Base-by-base conservation (phyloP, 2,329 filamentous ascomycete species). In the Lachnellula arida region DNA sequence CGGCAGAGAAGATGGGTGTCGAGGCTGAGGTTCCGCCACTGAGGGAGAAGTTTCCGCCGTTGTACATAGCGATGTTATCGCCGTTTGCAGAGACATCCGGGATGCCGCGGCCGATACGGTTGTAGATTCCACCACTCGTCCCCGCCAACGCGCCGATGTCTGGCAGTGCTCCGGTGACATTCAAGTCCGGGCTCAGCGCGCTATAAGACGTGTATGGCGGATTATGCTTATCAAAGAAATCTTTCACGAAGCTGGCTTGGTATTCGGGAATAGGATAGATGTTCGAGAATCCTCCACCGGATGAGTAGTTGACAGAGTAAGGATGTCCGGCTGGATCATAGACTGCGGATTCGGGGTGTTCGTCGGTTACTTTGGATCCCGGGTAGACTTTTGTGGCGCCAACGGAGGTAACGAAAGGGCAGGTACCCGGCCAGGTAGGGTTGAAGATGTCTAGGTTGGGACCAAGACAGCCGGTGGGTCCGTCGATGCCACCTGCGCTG, bases 361-460 rank as follows among this genome's bases (percentile, higher is more conserved):
- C 49, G 2, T 74, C 66, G 55, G 54, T 46, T 74, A 74, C 58
- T 73, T 71, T 66, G 71, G 72, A 46, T 46, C 11, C 71, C 51
- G 25, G 67, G 15, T 60, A 60, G 8, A 64, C 57, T 55, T 62
- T 63, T 12, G 65, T 67, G 9, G 59, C 73, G 7, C 75, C 74
- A 8, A 76, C 72, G 2, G 68, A 65, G 0, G 74, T 75, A 5
- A 77, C 69, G 59, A 74, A 77, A 0, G 74, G 74, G 53, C 75
- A 76, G 47, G 67, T 70, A 1, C 68, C 69, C 4, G 74, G 74
- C 61, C 74, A 76, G 17, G 70, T 69, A 0, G 75, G 74, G 48
- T 71, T 72, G 11, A 82, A 79, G n/a, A 76, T 74, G 52, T 72
- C 64, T 1, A 80, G 79, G 58, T 83, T 82, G 1, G 73, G 70